Percentiles rank a stretch among this genome's conserved stretches.
These are phyloP conservation scores for Phytophthora sojae DNA, from an alignment of 352 stramenopile genomes.

Conservation along the genomic window DNA sequence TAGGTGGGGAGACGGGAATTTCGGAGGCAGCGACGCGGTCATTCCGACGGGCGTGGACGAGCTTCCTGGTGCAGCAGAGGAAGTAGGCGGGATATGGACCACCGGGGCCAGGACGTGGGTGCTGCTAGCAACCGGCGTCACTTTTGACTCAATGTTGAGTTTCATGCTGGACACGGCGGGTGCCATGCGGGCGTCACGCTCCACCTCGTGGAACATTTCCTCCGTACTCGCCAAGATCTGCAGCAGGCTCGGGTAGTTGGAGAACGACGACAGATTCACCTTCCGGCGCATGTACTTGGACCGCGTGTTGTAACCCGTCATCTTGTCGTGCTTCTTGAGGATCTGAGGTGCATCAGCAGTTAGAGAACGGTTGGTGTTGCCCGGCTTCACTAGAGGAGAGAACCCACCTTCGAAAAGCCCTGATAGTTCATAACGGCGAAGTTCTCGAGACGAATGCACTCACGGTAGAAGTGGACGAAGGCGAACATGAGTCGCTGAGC, in stretches of 20 bases:
- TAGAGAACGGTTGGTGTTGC: neutral
- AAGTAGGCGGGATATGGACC: constrained; percentile 21
- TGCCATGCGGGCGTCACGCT: constrained; percentile 63
- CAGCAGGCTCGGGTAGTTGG: constrained; percentile 79
- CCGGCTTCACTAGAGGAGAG: neutral
- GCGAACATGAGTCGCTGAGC: constrained; percentile 83
- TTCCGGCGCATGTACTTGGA: constrained; percentile 89
- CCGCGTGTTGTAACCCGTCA: constrained; percentile 85
- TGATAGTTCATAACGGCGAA: constrained; percentile 90
- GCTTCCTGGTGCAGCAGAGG: constrained; percentile 4
- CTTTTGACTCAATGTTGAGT: constrained; percentile 47
- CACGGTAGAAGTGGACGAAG: constrained; percentile 85
- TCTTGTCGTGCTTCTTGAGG: constrained; percentile 88
- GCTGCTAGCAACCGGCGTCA: constrained; percentile 3
- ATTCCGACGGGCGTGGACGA: constrained; percentile 45
- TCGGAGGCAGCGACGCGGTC: constrained; percentile 18
- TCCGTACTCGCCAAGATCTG: constrained; percentile 80
- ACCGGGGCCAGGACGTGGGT: constrained; percentile 26
- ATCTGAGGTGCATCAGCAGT: constrained; percentile 41
- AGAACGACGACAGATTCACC: constrained; percentile 82
- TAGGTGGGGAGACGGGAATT: constrained; percentile 51
- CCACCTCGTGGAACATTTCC: constrained; percentile 83
- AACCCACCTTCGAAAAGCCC: constrained; percentile 79
- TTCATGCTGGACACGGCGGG: constrained; percentile 63
- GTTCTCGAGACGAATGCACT: constrained; percentile 85